Evolutionary conservation across 1,139 yeast genomes (phyloP).

Genomic region (Pneumocystis canis): DNA sequence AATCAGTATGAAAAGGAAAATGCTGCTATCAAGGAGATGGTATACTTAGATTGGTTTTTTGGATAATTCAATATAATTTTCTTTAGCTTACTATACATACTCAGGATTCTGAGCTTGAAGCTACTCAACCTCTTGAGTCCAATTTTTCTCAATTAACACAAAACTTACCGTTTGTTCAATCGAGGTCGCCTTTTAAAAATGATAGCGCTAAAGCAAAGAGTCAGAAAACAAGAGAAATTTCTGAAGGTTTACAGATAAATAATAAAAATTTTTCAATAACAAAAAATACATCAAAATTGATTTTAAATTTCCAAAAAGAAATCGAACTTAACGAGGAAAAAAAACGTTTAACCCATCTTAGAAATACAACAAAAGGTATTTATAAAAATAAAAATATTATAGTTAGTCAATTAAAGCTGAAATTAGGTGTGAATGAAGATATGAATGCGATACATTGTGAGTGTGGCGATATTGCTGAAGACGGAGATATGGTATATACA

Average conservation of each 20-base stretch:
- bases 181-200: background rate
- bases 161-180: background rate
- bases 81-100: background rate
- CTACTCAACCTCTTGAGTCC: conserved; percentile 1
- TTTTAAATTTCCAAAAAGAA: background rate
- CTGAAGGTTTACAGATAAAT: background rate
- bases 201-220: background rate
- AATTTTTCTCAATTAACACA: background rate
- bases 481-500: conserved; percentile 1
- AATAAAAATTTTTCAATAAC: background rate
- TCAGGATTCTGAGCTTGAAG: background rate
- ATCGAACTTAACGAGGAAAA: background rate
- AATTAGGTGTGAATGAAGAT: background rate
- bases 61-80: background rate
- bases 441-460: background rate
- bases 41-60: conserved; percentile 5
- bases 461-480: background rate
- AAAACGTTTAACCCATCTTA: background rate
- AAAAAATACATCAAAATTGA: background rate
- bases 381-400: background rate
- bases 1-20: background rate
- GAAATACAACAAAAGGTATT: background rate
- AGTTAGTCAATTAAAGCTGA: background rate
- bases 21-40: background rate
- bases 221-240: background rate